Percentiles rank a stretch among this genome's conserved stretches.
These are phyloP conservation scores for Sonneratia caseolaris DNA, from an alignment of 345 rosid genomes.

Conservation along the genomic window DNA sequence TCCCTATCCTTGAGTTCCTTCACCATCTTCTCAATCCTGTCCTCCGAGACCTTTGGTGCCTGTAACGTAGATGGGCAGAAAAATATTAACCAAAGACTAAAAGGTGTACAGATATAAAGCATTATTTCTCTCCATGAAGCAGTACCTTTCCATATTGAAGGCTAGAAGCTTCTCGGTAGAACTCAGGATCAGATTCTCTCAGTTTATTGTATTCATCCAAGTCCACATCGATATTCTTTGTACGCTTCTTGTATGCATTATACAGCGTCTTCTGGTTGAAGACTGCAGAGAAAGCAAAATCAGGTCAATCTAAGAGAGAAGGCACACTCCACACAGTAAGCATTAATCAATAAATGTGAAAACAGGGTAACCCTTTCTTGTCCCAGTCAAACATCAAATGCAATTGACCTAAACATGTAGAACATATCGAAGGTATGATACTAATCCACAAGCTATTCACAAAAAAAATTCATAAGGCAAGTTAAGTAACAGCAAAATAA, in stretches of 20 bases:
- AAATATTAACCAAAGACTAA: not conserved
- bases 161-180: constrained; percentile 90
- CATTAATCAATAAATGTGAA: not conserved
- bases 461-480: not conserved
- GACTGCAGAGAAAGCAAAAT: constrained; percentile 29
- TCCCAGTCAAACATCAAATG: not conserved
- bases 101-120: constrained; percentile 1
- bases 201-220: constrained; percentile 78
- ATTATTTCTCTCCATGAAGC: constrained; percentile 1
- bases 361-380: not conserved
- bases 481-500: constrained; percentile 1
- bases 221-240: constrained; percentile 65
- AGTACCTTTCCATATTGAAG: constrained; percentile 85
- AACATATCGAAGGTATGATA: not conserved
- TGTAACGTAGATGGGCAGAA: constrained; percentile 17
- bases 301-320: constrained; percentile 6
- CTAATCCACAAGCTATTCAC: not conserved
- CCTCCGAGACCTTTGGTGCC: constrained; percentile 79
- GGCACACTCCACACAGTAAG: not conserved
- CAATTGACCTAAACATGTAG: not conserved
- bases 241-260: constrained; percentile 78
- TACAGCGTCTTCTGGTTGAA: constrained; percentile 87
- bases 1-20: constrained; percentile 73
- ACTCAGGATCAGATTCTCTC: constrained; percentile 98
- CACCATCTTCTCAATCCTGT: constrained; percentile 76